Percentiles rank a stretch among this genome's conserved stretches.
These are phyloP conservation scores for Rhypophila decipiens DNA, from an alignment of 495 filamentous ascomycete genomes.

Conservation along the genomic window DNA sequence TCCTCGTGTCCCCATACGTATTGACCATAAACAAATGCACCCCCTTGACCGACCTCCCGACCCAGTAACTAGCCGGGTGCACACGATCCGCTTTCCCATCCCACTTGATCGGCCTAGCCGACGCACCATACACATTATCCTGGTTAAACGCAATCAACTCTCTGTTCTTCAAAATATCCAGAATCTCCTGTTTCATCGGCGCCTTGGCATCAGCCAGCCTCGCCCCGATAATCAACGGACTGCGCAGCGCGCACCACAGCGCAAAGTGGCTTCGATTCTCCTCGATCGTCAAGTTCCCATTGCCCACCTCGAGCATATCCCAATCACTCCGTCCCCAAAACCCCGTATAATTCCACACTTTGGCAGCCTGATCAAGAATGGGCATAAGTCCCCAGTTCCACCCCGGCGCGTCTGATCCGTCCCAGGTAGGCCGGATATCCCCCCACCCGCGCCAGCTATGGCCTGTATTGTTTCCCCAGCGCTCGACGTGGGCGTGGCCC, in stretches of 20 bases:
- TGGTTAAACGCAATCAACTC: conserved; percentile 51
- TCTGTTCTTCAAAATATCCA: conserved; percentile 29
- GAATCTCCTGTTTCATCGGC: conserved; percentile 39
- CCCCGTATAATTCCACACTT: conserved; percentile 30
- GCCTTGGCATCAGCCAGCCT: too few relatives aligned
- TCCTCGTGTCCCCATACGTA: conserved; percentile 24
- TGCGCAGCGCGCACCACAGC: conserved; percentile 53
- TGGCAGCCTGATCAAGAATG: conserved; percentile 31
- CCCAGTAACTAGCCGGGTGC: conserved; percentile 58
- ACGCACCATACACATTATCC: conserved; percentile 40
- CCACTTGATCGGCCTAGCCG: conserved; percentile 60
- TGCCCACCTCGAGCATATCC: conserved; percentile 40
- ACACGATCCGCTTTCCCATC: conserved; percentile 53
- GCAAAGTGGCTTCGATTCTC: conserved; percentile 50
- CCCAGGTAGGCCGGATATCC: conserved; percentile 44
- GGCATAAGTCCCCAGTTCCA: conserved; percentile 26
- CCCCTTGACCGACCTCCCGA: conserved; percentile 37
- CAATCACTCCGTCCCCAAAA: conserved; percentile 45
- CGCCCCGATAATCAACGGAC: conserved; percentile 42
- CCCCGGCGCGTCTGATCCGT: conserved; percentile 41
- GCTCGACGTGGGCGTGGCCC: conserved; percentile 34
- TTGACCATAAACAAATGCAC: conserved; percentile 51
- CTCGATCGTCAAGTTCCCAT: neutral
- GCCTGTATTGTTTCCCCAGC: conserved; percentile 49
- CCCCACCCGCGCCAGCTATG: conserved; percentile 53